Evolutionary conservation across 768 basidiomycete genomes (phyloP), one percentile per base, ranked within the genome.

Genomic region (Auricularia sp.): DNA sequence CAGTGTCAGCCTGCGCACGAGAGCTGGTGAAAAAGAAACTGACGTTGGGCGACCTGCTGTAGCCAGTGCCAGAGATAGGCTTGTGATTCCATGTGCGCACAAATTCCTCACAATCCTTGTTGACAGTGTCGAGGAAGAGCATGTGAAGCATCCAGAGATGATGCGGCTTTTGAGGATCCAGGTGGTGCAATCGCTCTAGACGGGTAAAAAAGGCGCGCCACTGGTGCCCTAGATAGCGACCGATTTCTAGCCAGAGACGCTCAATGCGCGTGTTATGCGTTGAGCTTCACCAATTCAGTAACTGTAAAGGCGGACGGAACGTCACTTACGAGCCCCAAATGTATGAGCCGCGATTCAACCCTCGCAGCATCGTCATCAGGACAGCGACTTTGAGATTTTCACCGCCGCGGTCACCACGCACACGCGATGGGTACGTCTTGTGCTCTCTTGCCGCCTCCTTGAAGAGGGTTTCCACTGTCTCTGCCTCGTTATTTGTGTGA

Each of bases 191-290:
- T 10, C 42, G 42, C 16, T 43, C 42, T 10, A 43, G 42, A 10
- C 42, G 42, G 42, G 42, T 43, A 43, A 43, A 43, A 18, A 43
- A 43, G 10, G 42, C 42, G 8, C 42, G 42, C 42, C 42, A 43
- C 42, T 43, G 42, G 42, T 43, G 42, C 10, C 42, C 42, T 8
- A 43, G 74, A 51, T 10, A 43, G 10, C 42, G 8, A 18, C 42
- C 42, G 42, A 43, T 43, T 18, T 72, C 72, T 16, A 65, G 62
- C 72, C 72, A 72, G 11, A 73, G 62, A 5, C 71, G 62, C 63
- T 73, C 72, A 56, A 72, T 72, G 8, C 71, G 68, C 3, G 64
- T 64, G 65, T 72, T 71, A 63, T 72, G 71, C 7, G 71, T 65
- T 44, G 68, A 69, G 47, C 70, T 71, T 39, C 7, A 33, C 21